These are phyloP conservation scores for Ophiostoma australiae DNA, from an alignment of 2,329 filamentous ascomycete species.

Conservation along the genomic window DNA sequence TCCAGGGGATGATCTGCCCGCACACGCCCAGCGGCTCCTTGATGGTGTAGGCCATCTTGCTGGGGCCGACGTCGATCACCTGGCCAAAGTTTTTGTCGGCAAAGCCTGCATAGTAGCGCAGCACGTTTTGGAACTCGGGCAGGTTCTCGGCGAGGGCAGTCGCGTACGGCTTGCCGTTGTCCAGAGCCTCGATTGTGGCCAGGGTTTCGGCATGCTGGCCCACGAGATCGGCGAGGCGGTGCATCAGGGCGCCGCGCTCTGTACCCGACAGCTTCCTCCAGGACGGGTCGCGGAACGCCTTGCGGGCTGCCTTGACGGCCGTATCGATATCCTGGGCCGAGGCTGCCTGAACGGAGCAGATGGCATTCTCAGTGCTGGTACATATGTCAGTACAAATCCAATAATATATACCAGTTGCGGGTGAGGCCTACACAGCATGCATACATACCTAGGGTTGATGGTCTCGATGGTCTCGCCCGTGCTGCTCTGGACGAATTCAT, in stretches of 20 bases:
- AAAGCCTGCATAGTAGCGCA: conserved; percentile 74
- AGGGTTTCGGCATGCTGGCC: conserved; percentile 54
- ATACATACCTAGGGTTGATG: conserved; percentile 64
- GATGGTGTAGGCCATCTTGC: conserved; percentile 71
- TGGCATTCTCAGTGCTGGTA: conserved; percentile 56
- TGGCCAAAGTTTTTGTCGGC: conserved; percentile 76
- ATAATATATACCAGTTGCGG: too few relatives aligned
- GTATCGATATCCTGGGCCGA: conserved; percentile 61
- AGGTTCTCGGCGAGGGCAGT: conserved; percentile 63
- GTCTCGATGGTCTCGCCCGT: conserved; percentile 59
- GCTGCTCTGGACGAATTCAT: conserved; percentile 67
- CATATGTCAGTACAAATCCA: background rate
- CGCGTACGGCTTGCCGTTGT: conserved; percentile 73
- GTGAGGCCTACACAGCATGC: background rate
- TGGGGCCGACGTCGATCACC: conserved; percentile 65
- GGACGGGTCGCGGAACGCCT: conserved; percentile 60
- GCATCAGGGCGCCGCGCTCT: conserved; percentile 63
- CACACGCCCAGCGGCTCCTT: conserved; percentile 74
- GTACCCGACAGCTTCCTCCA: conserved; percentile 66
- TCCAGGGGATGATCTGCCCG: conserved; percentile 70
- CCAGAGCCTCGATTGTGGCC: conserved; percentile 62
- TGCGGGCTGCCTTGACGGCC: conserved; percentile 64
- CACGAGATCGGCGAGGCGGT: conserved; percentile 64
- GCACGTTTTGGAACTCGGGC: conserved; percentile 42
- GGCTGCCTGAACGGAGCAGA: conserved; percentile 66